Evolutionary conservation across 2,329 filamentous ascomycete genomes (phyloP).

Genomic region (Trichoderma sp.): DNA sequence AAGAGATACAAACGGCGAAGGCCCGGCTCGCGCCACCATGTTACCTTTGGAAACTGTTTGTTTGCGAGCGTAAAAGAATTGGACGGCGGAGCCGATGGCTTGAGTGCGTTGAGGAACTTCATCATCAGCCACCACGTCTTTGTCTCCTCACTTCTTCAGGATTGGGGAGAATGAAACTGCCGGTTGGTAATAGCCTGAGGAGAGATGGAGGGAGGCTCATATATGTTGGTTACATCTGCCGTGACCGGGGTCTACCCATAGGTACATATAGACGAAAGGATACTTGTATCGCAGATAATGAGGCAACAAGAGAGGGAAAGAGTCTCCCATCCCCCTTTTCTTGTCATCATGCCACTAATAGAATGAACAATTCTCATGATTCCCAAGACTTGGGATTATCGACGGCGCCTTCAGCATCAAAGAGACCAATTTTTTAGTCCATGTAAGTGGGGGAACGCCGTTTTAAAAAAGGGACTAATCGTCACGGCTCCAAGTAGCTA

Average conservation of each 20-base stretch:
- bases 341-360: conserved; percentile 4
- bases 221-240: not conserved
- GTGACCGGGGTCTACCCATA: not conserved
- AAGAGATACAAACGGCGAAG: conserved; percentile 6
- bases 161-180: not conserved
- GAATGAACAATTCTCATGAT: not conserved
- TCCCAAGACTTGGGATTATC: conserved; percentile 4
- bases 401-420: not conserved
- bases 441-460: not conserved
- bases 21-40: conserved; percentile 11
- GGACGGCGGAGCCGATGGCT: conserved; percentile 9
- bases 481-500: not conserved
- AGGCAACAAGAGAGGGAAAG: not conserved
- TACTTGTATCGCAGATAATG: not conserved
- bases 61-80: conserved; percentile 15
- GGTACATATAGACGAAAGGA: not conserved
- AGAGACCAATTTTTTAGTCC: conserved; percentile 11
- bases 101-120: not conserved
- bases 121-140: not conserved
- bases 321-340: not conserved
- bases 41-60: conserved; percentile 11
- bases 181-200: not conserved
- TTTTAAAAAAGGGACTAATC: not conserved
- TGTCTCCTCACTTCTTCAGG: not conserved
- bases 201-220: not conserved